A percentile compares a stretch with the other conserved stretches of the same genome.
Conservation (phyloP, 805 yeast species). For the Nakazawaea wickerhamii region DNA sequence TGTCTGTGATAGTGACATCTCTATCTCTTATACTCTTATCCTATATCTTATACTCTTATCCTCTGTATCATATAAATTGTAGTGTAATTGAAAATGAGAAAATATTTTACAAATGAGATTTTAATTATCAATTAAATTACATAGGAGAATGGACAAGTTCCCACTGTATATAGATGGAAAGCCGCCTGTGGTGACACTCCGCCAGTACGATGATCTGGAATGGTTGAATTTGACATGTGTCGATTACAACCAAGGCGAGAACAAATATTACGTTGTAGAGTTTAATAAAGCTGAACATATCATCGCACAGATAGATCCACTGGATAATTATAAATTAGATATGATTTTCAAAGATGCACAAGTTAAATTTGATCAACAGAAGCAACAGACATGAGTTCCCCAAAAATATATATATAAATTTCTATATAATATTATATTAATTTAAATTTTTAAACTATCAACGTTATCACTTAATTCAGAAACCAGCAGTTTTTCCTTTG, state of each 20-base stretch:
- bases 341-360: conserved; percentile 43
- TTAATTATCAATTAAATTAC: too few relatives aligned
- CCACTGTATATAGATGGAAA: conserved; percentile 39
- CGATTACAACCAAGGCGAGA: conserved; percentile 27
- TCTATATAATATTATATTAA: neutral
- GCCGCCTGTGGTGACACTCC: conserved; percentile 41
- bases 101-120: too few relatives aligned
- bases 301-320: conserved; percentile 37
- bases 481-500: neutral
- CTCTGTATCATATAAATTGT: too few relatives aligned
- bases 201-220: conserved; percentile 43
- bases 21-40: neutral
- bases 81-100: too few relatives aligned
- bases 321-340: conserved; percentile 34
- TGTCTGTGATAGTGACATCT: neutral
- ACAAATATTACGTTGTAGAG: conserved; percentile 37
- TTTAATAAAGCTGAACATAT: conserved; percentile 37
- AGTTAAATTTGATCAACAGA: conserved; percentile 16
- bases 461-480: neutral
- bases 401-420: neutral
- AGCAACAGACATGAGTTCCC: neutral
- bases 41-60: too few relatives aligned
- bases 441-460: neutral
- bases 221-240: conserved; percentile 50
- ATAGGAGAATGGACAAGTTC: conserved; percentile 18